phyloP scores from a whole-genome alignment of 2,329 filamentous ascomycete genomes.

The Parascedosporium putredinis region DNA sequence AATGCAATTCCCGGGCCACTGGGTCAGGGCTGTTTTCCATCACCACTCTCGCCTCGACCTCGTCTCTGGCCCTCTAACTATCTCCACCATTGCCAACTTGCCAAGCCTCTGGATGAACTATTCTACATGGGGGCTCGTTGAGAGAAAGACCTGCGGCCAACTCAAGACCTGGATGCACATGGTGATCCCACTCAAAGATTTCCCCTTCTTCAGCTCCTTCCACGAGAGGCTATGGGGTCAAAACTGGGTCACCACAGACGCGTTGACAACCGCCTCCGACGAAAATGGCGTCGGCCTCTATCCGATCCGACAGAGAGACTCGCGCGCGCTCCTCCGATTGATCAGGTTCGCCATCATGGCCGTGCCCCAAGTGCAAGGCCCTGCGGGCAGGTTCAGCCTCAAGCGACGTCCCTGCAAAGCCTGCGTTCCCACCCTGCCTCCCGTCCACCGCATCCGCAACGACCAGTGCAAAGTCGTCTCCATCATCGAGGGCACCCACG shows the following conservation, averaged over 20 bases:
- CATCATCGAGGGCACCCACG: slow-evolving; percentile 5
- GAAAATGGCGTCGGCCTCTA: too few species aligned
- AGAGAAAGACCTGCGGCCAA: neutral
- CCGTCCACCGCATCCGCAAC: slow-evolving; percentile 1
- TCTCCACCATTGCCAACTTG: neutral
- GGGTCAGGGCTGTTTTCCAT: too few species aligned
- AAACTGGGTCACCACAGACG: neutral
- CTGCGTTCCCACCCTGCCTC: slow-evolving; percentile 2
- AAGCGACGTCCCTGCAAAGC: neutral
- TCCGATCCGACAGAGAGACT: neutral
- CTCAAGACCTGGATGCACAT: neutral
- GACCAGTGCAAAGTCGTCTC: neutral
- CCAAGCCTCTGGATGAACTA: neutral
- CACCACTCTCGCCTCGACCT: too few species aligned
- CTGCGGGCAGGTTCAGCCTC: neutral
- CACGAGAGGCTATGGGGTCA: neutral
- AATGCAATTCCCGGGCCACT: neutral
- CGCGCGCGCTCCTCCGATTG: neutral
- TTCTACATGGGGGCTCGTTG: neutral
- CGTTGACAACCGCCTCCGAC: too few species aligned
- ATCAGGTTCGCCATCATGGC: neutral
- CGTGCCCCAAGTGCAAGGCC: neutral
- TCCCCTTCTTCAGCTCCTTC: neutral
- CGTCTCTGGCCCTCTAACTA: too few species aligned
- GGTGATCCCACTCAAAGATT: neutral